A percentile compares a stretch with the other conserved stretches of the same genome.
These are phyloP conservation scores for Lathyrus tuberosus DNA, from an alignment of 306 rosid species.

Conservation along the genomic window DNA sequence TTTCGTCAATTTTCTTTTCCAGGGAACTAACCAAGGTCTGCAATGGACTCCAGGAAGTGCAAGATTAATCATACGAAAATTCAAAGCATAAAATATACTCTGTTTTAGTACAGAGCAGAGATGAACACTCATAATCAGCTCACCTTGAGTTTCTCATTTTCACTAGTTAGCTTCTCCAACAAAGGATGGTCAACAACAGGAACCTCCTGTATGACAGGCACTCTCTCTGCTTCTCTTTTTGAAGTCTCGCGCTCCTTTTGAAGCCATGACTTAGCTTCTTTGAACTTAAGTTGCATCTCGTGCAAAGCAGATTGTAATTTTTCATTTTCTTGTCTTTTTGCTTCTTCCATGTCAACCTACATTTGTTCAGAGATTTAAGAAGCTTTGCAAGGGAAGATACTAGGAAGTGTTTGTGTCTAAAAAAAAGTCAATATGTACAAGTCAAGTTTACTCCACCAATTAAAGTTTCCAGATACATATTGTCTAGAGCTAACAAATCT, in stretches of 20 bases:
- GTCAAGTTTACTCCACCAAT: conserved; percentile 17
- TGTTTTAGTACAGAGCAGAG: conserved; percentile 13
- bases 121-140: conserved; percentile 37
- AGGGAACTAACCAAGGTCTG: conserved; percentile 89
- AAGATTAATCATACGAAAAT: conserved; percentile 39
- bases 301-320: conserved; percentile 85
- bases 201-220: conserved; percentile 84
- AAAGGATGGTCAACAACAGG: conserved; percentile 84
- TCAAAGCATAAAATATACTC: conserved; percentile 11
- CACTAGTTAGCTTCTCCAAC: conserved; percentile 75
- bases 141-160: conserved; percentile 98
- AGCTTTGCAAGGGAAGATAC: conserved; percentile 31
- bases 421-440: conserved; percentile 4
- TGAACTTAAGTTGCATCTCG: conserved; percentile 81
- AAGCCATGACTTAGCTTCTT: conserved; percentile 71
- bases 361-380: conserved; percentile 39
- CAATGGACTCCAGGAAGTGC: conserved; percentile 44
- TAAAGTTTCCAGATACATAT: conserved; percentile 24
- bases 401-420: neutral
- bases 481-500: conserved; percentile 2
- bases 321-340: conserved; percentile 86
- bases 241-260: conserved; percentile 77
- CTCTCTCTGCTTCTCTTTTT: conserved; percentile 68
- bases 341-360: conserved; percentile 87
- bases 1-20: conserved; percentile 88